Base-by-base conservation (phyloP, 768 basidiomycete genomes). In the Phlebiopsis gigantea region DNA sequence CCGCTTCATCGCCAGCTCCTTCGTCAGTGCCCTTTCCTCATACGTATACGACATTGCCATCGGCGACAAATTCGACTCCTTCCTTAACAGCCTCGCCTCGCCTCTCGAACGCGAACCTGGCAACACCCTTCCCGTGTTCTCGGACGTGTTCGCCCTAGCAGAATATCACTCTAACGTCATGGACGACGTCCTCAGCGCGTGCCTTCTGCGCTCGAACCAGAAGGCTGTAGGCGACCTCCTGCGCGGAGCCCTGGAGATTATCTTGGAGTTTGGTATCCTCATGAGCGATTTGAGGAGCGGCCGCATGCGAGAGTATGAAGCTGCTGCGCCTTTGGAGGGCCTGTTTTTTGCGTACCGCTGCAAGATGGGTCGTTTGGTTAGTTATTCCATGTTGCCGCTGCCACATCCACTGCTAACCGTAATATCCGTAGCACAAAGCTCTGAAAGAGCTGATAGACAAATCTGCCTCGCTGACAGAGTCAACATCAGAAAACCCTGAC, bases 31-130 rank as follows among this genome's bases (percentile, higher is more conserved):
- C n/a, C 73, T 95, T 28, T 80, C 81, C 2, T 72, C 79, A 30
- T 93, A 95, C 61, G 75, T 92, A 21, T 85, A 86, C 54, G 90
- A 93, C 67, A 82, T 81, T n/a, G 93, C 84, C 2, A 91, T 96
- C 56, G 80, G 84, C 12, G 82, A 82, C 26, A 87, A 89, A 64
- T 88, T 91, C 61, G 82, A 85, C 58, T 75, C 79, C 1, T 92
- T 95, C 72, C 67, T 90, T 14, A 48, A 47, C 30, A 63, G 61
- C 5, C 58, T 70, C 4, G 24, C 47, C 64, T 31, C 50, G 5
- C 19, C 31, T 15, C 7, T 21, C 10, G n/a, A 19, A 21, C 3
- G 22, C 19, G 19, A 51, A n/a, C 5, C 17, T n/a, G n/a, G 10
- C 19, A 26, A 17, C 4, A 29, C 47, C 17, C 10, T 1, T 4